These are phyloP conservation scores for Medicago ruthenica DNA, from an alignment of 306 rosid species.

Conservation along the genomic window DNA sequence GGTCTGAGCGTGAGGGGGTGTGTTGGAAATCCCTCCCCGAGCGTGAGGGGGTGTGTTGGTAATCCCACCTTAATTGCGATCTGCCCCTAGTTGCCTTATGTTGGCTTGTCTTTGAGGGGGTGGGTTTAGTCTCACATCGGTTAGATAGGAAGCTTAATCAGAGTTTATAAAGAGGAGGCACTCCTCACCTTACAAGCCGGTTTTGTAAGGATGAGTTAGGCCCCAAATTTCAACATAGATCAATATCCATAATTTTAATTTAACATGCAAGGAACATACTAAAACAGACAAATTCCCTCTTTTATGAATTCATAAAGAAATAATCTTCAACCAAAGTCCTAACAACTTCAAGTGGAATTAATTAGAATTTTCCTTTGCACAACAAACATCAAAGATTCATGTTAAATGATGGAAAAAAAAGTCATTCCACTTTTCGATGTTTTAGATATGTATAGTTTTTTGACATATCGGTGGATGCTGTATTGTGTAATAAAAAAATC, in stretches of 20 bases:
- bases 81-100: no score
- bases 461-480: neutral
- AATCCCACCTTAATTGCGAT: no score
- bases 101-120: no score
- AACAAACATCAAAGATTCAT: neutral
- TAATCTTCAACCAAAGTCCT: constrained; percentile 10
- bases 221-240: no score
- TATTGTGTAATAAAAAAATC: neutral
- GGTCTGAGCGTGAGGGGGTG: no score
- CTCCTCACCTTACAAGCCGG: no score
- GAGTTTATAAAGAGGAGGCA: no score
- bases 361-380: neutral
- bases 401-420: neutral
- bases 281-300: constrained; percentile 5
- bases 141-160: no score
- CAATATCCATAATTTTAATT: constrained; percentile 6
- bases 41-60: no score
- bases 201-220: no score
- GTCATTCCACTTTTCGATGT: neutral
- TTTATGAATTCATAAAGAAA: neutral
- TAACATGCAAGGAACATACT: neutral
- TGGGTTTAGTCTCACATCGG: no score
- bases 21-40: no score
- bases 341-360: neutral
- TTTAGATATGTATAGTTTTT: neutral